Base-by-base conservation (phyloP, 2,329 filamentous ascomycete species). In the Paraconiothyrium brasiliense region DNA sequence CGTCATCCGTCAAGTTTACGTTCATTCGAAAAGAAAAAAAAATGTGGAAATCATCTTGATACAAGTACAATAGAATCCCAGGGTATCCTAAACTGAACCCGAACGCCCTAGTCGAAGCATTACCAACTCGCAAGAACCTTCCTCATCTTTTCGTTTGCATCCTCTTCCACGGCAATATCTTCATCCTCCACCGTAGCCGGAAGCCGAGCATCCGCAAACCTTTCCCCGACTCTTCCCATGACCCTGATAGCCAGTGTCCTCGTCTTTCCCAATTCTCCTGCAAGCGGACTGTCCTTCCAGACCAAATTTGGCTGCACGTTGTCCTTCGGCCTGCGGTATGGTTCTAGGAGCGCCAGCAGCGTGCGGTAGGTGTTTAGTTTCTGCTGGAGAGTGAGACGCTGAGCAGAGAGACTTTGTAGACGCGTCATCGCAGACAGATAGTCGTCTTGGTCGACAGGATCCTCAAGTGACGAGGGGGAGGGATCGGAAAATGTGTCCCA, bases 221-320 rank as follows among this genome's bases (percentile, higher is more conserved):
- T 68, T 62, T 77, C 75, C 1, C 61, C 71, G 2, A 79, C 66
- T 54, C 78, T 70, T 4, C 74, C 77, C 3, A 74, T 73, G 35
- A 80, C 78, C 11, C 78, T 62, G 44, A 79, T 75, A 13, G 76
- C 75, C 63, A 93, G 76, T 66, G 89, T 81, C 37, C 88, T 84
- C 84, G 90, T 91, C 64, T 84, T 85, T 74, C 89, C 86, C 58
- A 93, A 79, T 77, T 92, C 90, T 57, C 80, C 81, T 72, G 90
- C 89, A 10, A 93, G 76, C 51, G 88, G 84, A 1, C 89, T 87
- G 71, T 90, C 86, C 35, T 86, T 85, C 54, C 87, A 89, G 1
- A 90, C 83, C 3, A 93, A 76, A 72, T 92, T 92, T 60, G 87
- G 84, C 74, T 93, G 90, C 44, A 87, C 78, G 68, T 65, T 76